Conservation (phyloP, 805 yeast genomes). For the Brettanomyces naardenensis region DNA sequence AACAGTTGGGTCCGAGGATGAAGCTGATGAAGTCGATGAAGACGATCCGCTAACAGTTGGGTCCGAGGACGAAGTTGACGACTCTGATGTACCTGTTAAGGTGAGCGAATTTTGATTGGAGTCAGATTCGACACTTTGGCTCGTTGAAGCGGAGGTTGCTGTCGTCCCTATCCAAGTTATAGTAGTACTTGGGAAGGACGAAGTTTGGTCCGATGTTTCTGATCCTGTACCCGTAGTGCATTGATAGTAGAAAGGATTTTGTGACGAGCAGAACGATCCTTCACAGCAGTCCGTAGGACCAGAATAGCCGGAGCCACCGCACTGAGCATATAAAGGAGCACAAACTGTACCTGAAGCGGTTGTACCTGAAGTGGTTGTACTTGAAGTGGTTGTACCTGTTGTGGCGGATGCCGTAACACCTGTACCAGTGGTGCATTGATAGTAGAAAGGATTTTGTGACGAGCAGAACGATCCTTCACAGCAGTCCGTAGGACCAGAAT, state of each 20-base stretch:
- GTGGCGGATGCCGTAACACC: not conserved
- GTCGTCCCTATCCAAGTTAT: no score
- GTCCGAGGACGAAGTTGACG: not conserved
- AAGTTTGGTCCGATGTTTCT: no score
- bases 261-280: conserved; percentile 14
- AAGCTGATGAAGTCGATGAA: not conserved
- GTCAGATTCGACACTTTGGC: not conserved
- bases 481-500: conserved; percentile 14
- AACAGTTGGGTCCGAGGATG: not conserved
- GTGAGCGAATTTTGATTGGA: no score
- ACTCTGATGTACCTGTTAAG: no score
- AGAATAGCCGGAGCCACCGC: conserved; percentile 16
- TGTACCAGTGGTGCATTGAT: conserved; percentile 11
- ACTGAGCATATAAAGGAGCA: conserved; percentile 14
- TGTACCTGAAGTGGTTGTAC: not conserved
- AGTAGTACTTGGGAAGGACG: no score
- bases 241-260: conserved; percentile 17
- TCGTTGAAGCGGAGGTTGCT: no score
- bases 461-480: conserved; percentile 13
- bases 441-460: conserved; percentile 15
- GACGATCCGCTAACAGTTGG: not conserved
- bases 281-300: conserved; percentile 15
- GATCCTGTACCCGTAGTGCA: conserved; percentile 5
- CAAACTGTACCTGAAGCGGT: conserved; percentile 3
- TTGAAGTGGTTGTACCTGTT: not conserved